phyloP scores from a whole-genome alignment of 352 stramenopile species.

The Pythium dissotocum region DNA sequence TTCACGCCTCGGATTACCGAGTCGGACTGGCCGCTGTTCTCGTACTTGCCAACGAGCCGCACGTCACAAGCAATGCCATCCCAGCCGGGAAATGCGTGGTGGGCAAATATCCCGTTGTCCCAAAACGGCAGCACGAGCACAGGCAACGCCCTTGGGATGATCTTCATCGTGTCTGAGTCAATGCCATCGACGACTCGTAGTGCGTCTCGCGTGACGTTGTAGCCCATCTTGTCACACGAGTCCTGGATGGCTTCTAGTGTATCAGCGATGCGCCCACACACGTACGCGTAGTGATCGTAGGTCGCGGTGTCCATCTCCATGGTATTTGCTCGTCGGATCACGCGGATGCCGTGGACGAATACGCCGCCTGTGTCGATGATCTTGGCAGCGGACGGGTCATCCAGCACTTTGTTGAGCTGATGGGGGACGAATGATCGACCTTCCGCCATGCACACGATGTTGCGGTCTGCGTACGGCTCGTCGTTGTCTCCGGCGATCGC shows the following conservation, averaged over 20 bases:
- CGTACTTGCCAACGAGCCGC: conserved; percentile 21
- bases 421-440: conserved; percentile 30
- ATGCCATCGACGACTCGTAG: conserved; percentile 22
- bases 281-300: conserved; percentile 15
- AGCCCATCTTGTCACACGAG: conserved; percentile 19
- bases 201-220: conserved; percentile 19
- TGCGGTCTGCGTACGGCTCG: conserved; percentile 37
- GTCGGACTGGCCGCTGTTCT: background rate
- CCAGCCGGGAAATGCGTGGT: conserved; percentile 15
- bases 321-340: conserved; percentile 10
- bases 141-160: conserved; percentile 20
- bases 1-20: conserved; percentile 3
- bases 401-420: conserved; percentile 23
- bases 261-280: conserved; percentile 9
- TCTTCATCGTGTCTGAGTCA: background rate
- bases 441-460: conserved; percentile 30
- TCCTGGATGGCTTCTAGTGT: conserved; percentile 15
- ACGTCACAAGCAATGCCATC: conserved; percentile 27
- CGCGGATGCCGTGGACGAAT: conserved; percentile 23
- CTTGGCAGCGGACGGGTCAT: background rate
- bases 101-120: conserved; percentile 18
- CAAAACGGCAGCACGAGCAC: conserved; percentile 30
- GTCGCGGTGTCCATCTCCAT: background rate
- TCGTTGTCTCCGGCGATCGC: conserved; percentile 37
- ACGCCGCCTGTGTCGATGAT: conserved; percentile 12